Base-by-base conservation (phyloP, 2,329 filamentous ascomycete species). In the Boeremia exigua region DNA sequence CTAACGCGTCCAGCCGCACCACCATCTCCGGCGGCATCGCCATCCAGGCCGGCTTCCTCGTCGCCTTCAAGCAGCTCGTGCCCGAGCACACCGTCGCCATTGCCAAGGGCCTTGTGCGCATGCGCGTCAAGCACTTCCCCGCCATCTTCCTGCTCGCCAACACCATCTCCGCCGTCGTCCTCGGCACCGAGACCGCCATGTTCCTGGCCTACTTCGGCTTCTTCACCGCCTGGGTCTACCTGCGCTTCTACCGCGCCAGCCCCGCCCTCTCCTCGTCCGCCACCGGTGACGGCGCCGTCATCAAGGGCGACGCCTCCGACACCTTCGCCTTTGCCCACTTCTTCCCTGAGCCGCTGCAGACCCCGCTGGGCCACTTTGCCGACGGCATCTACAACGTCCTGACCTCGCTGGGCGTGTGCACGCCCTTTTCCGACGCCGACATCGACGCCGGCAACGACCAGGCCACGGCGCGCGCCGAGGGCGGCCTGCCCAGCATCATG, bases 41-140 rank as follows among this genome's bases (percentile, higher is more conserved):
- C 14, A 82, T 97, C 54, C 94, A 97, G 76, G 92, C 95, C 42
- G 88, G 90, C 59, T 98, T 98, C 80, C 89, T 99, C 59, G 91
- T 98, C 68, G 91, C 94, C 50, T 96, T 98, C 79, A 98, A 96
- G 79, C 95, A 99, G 78, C 90, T 99, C 45, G 90, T 98, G 32
- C 95, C 95, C 19, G 93, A 96, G 59, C 95, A 99, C 77, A 99
- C 95, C 10, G 94, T 98, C 48, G 95, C 94, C 4, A 86, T 99
- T 55, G 94, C 96, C 80, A 89, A 90, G 62, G 92, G 92, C 61
- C 80, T 96, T 58, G 75, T 98, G 56, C 96, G 95, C 57, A 87
- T 98, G 75, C 90, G 94, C 65, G 92, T 99, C 50, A 88, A 88
- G 73, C 87, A 89, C 73, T 88, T 89, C 80, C 96, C 79, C 60